Conservation (phyloP, 2,329 filamentous ascomycete species). For the Aureobasidium sp. region DNA sequence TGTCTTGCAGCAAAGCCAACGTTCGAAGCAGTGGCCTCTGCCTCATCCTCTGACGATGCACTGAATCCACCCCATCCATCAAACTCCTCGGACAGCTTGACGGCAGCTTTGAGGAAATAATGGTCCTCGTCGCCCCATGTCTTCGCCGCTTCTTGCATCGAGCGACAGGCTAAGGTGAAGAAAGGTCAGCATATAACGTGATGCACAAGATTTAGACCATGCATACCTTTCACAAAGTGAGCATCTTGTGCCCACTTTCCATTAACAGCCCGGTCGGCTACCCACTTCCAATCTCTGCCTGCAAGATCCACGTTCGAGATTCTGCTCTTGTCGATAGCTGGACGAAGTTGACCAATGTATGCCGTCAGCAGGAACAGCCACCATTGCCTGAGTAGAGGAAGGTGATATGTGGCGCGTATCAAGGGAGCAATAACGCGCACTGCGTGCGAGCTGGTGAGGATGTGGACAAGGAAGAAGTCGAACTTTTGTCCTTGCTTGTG, state of each 20-base stretch:
- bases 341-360: conserved; percentile 70
- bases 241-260: conserved; percentile 64
- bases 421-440: conserved; percentile 77
- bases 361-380: conserved; percentile 75
- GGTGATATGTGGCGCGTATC: conserved; percentile 65
- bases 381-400: conserved; percentile 74
- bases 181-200: not conserved
- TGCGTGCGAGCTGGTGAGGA: conserved; percentile 81
- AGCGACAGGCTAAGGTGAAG: conserved; percentile 52
- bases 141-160: conserved; percentile 65
- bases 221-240: conserved; percentile 74
- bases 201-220: not conserved
- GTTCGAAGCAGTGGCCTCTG: conserved; percentile 5
- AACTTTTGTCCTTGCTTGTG: conserved; percentile 50
- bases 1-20: conserved; percentile 5
- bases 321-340: conserved; percentile 60
- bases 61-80: conserved; percentile 49
- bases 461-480: conserved; percentile 76
- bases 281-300: conserved; percentile 68
- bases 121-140: conserved; percentile 68
- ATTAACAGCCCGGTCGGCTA: conserved; percentile 63
- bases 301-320: conserved; percentile 55
- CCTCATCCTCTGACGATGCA: conserved; percentile 1
- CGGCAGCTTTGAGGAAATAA: conserved; percentile 60
- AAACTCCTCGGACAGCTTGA: conserved; percentile 68